Base-by-base conservation (phyloP, 345 rosid genomes). In the Dovyalis caffra region DNA sequence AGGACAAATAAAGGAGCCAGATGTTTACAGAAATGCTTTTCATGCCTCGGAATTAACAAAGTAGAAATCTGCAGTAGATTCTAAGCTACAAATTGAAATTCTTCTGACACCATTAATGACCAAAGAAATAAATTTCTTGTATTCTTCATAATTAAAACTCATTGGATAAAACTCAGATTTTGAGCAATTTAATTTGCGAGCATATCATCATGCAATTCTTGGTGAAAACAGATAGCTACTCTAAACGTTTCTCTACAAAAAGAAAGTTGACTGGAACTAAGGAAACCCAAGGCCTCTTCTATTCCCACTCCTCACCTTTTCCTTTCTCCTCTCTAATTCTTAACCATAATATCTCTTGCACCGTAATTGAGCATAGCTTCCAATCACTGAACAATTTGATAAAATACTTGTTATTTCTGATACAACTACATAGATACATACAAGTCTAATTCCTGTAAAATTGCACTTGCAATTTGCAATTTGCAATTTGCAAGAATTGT, bases 401-500 rank as follows among this genome's bases (percentile, higher is more conserved):
- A 49, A 5, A 6, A 18, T 20, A 20, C 8, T 20, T 6, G 56
- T 51, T 51, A 1, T 51, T 51, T 21, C 57, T 21, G 10, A 7
- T 5, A 21, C 57, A 20, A 6, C 25, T 21, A 6, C 57, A 21
- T 18, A 7, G 57, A 51, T 20, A 51, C 25, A 51, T 51, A 16
- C 21, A 1, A 3, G 28, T 34, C 28, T 63, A 5, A 72, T 62
- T 62, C 11, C 61, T 31, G 67, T 63, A 9, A 26, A 21, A 18
- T n/a, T 73, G 47, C 47, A 16, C 45, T 45, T 45, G 62, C 76
- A 73, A 11, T 64, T 29, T 63, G 64, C 71, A 51, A 79, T 62
- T 45, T 45, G 62, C 76, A 73, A 11, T 64, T 29, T 63, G 64
- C 71, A 51, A 79, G 64, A 65, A 53, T 26, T 56, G 61, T 53